Evolutionary conservation across 148 eudicot genomes (phyloP).

Genomic region (Rhododendron williamsianum): DNA sequence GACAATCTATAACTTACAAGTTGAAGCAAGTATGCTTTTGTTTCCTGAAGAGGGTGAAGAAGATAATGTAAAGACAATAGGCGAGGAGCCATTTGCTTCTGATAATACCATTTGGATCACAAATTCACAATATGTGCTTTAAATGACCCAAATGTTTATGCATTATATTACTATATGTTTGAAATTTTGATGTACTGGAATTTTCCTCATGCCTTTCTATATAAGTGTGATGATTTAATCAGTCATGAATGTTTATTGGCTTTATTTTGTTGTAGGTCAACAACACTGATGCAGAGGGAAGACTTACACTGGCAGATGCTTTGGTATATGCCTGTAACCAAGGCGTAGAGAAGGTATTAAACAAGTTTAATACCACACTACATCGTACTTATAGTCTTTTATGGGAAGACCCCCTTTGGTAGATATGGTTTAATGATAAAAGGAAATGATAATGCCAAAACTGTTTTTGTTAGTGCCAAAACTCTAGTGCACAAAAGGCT

Average conservation of each 20-base stretch:
- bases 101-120: neutral
- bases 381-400: neutral
- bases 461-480: too few relatives aligned
- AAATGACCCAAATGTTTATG: neutral
- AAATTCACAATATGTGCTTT: neutral
- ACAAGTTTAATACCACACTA: neutral
- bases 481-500: too few relatives aligned
- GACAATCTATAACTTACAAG: neutral
- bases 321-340: constrained; percentile 96
- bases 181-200: neutral
- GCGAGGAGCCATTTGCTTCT: neutral
- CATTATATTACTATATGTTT: neutral
- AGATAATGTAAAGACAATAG: neutral
- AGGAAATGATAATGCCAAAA: too few relatives aligned
- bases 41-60: constrained; percentile 3
- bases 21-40: neutral
- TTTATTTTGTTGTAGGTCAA: constrained; percentile 52
- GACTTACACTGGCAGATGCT: constrained; percentile 99
- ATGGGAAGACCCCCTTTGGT: neutral
- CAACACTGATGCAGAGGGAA: constrained; percentile 99
- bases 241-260: neutral
- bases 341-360: constrained; percentile 91
- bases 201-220: neutral
- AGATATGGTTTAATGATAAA: neutral
- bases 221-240: neutral